A percentile compares a stretch with the other conserved stretches of the same genome.
Conservation (phyloP, 1,284 basidiomycete genomes). For the Cryptococcus amylolentus region DNA sequence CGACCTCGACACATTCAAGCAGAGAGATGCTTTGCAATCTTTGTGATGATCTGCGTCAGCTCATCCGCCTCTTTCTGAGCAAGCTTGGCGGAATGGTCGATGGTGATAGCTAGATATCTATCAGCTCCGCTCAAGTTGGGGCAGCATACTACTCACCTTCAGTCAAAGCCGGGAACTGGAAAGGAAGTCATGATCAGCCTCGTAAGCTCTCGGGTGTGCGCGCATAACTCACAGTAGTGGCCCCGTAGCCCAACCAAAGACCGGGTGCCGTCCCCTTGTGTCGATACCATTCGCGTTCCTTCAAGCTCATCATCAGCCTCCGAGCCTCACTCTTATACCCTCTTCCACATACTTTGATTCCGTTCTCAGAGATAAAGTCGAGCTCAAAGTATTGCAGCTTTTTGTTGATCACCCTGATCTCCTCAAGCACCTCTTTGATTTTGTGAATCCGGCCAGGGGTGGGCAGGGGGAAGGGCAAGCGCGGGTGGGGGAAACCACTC, state of each 20-base stretch:
- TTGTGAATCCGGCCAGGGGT: conserved; percentile 39
- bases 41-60: conserved; percentile 58
- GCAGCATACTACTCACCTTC: conserved; percentile 51
- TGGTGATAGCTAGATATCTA: conserved; percentile 56
- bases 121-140: neutral
- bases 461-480: conserved; percentile 15
- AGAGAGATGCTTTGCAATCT: conserved; percentile 54
- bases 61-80: conserved; percentile 65
- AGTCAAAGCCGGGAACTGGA: conserved; percentile 67
- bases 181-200: neutral
- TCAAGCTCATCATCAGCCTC: neutral
- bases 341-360: conserved; percentile 55
- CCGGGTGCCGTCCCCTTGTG: conserved; percentile 87
- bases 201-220: neutral
- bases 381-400: conserved; percentile 72
- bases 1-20: conserved; percentile 1
- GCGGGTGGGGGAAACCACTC: conserved; percentile 1
- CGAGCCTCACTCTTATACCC: neutral
- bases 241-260: conserved; percentile 84
- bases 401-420: conserved; percentile 65
- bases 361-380: conserved; percentile 76
- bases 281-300: conserved; percentile 77
- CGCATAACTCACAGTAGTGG: conserved; percentile 38
- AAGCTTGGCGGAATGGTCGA: conserved; percentile 62
- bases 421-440: conserved; percentile 61